Percentiles rank a stretch among this genome's conserved stretches.
phyloP scores from a whole-genome alignment of 805 yeast species.

The Tetrapisispora iriomotensis region DNA sequence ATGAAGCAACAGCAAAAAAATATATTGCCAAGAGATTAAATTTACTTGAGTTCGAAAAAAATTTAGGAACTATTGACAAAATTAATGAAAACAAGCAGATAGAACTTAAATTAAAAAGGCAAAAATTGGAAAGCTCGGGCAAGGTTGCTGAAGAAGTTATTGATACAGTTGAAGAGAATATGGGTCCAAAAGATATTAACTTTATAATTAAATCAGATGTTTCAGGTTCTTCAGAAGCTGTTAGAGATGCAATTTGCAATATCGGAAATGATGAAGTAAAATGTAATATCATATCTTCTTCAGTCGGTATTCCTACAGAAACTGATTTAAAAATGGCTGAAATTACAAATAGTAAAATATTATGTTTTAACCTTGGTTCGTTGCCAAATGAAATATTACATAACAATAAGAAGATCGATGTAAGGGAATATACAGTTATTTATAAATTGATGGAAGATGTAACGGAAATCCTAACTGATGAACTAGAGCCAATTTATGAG shows the following conservation, averaged over 20 bases:
- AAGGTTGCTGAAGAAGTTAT: constrained; percentile 29
- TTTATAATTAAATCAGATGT: constrained; percentile 87
- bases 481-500: constrained; percentile 58
- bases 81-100: constrained; percentile 58
- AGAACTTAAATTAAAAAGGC: constrained; percentile 31
- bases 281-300: constrained; percentile 57
- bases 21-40: constrained; percentile 59
- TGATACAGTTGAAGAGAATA: constrained; percentile 25
- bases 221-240: constrained; percentile 91
- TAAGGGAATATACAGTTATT: constrained; percentile 67
- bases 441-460: constrained; percentile 84
- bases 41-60: constrained; percentile 47
- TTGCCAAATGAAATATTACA: constrained; percentile 51
- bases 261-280: constrained; percentile 83
- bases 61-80: constrained; percentile 54
- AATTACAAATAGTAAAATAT: constrained; percentile 58
- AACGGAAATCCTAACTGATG: constrained; percentile 47
- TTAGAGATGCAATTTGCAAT: constrained; percentile 65
- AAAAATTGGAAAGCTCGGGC: constrained; percentile 44
- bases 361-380: constrained; percentile 61
- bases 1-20: constrained; percentile 65
- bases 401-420: constrained; percentile 46
- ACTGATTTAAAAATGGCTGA: constrained; percentile 59
- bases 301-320: constrained; percentile 70
- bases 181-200: constrained; percentile 31